Percentiles rank a stretch among this genome's conserved stretches.
Conservation (phyloP, 352 stramenopile species). For the Globisporangium acanthophoron region DNA sequence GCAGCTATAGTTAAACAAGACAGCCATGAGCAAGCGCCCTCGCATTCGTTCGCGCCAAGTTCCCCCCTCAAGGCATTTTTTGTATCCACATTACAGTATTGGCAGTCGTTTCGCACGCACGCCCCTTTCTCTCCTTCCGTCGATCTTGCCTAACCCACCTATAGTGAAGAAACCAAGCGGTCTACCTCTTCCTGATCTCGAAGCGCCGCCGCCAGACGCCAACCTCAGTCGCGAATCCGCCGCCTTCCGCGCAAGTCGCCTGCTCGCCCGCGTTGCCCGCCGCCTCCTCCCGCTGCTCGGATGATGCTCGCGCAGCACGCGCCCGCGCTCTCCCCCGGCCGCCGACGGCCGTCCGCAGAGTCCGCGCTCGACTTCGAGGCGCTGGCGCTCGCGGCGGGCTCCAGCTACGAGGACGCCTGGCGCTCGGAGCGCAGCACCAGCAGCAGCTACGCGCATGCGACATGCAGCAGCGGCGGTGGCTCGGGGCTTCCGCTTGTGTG, state of each 20-base stretch:
- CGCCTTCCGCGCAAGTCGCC: not conserved
- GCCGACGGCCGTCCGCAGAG: conserved; percentile 6
- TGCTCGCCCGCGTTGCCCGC: not conserved
- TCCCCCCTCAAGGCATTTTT: no score
- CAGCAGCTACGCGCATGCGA: not conserved
- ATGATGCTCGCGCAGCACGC: conserved; percentile 1
- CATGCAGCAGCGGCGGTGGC: conserved; percentile 13
- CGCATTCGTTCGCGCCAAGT: no score
- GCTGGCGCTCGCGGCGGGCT: conserved; percentile 25
- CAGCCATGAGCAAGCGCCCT: no score
- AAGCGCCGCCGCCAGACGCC: not conserved
- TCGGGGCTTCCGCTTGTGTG: conserved; percentile 74
- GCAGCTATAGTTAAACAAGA: conserved; percentile 5
- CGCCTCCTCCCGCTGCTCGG: not conserved
- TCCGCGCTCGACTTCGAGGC: conserved; percentile 39
- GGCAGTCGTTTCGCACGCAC: conserved; percentile 1
- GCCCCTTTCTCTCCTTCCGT: not conserved
- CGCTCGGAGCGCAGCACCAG: conserved; percentile 1
- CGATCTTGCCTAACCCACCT: not conserved
- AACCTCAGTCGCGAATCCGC: not conserved
- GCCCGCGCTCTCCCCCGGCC: not conserved
- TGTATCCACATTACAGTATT: no score
- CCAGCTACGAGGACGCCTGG: conserved; percentile 20
- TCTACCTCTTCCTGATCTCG: not conserved
- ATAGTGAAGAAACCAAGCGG: not conserved